phyloP scores from a whole-genome alignment of 768 basidiomycete species.

The Tulasnella sp. region DNA sequence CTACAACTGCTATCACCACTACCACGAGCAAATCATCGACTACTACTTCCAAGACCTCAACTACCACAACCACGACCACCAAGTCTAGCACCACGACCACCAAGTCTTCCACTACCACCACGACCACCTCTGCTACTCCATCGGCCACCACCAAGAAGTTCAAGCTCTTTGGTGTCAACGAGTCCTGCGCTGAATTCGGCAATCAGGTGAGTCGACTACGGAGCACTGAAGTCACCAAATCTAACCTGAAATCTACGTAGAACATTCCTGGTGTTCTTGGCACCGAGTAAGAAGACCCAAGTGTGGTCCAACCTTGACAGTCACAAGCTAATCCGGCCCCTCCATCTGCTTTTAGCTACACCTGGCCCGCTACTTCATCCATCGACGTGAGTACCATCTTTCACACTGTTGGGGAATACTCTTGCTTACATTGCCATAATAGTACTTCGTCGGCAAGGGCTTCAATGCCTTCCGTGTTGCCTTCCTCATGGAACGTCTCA shows the following conservation, averaged over 20 bases:
- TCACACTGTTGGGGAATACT: too few relatives aligned
- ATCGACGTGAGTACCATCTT: slow-evolving; percentile 37
- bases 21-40: neutral
- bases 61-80: slow-evolving; percentile 26
- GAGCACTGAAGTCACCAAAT: slow-evolving; percentile 34
- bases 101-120: neutral
- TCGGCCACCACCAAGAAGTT: slow-evolving; percentile 11
- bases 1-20: slow-evolving; percentile 28
- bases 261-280: slow-evolving; percentile 47
- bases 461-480: slow-evolving; percentile 61
- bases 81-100: slow-evolving; percentile 8
- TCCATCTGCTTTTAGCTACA: slow-evolving; percentile 37
- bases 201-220: slow-evolving; percentile 23
- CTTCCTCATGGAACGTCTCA: slow-evolving; percentile 56
- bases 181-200: slow-evolving; percentile 62
- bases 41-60: slow-evolving; percentile 33
- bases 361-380: slow-evolving; percentile 45
- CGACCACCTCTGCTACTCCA: neutral
- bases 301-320: neutral
- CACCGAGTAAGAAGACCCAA: slow-evolving; percentile 32
- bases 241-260: slow-evolving; percentile 57
- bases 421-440: neutral
- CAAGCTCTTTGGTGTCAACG: slow-evolving; percentile 41
- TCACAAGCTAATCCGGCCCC: neutral
- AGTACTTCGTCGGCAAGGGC: slow-evolving; percentile 52